Base-by-base conservation (phyloP, 192 early-diverging fungal species). In the Linnemannia exigua region DNA sequence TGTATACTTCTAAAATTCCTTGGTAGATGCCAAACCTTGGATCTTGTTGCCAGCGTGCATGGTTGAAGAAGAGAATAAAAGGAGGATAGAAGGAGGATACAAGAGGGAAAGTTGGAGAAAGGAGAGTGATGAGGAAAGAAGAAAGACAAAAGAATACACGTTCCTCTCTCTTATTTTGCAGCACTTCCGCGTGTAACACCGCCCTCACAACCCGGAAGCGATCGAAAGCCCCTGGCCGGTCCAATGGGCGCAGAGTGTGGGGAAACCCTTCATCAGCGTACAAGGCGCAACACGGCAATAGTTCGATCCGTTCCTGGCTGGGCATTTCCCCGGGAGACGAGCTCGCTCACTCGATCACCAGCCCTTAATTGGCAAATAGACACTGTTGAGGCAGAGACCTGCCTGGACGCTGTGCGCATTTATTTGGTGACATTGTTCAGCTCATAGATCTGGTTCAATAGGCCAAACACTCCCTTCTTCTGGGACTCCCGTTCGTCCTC, bases 361-460 rank as follows among this genome's bases (percentile, higher is more conserved):
- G 15, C 15, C 9, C 58, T 12, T 25, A 25, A 25, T 31, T 31
- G 28, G n/a, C n/a, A 44, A 44, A 44, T 44, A 44, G 41, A n/a
- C 41, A 44, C 41, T 44, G n/a, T n/a, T n/a, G n/a, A n/a, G n/a
- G n/a, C n/a, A n/a, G n/a, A n/a, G n/a, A n/a, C n/a, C n/a, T n/a
- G n/a, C n/a, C n/a, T n/a, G n/a, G n/a, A n/a, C n/a, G n/a, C n/a
- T n/a, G n/a, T n/a, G n/a, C n/a, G n/a, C n/a, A n/a, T 41, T 51
- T 81, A 87, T 87, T 85, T 77, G 16, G 81, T 75, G 67, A 87
- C 74, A 82, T 89, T 89, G 76, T 89, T 90, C 67, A 91, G 76
- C 33, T 92, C 91, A 84, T 93, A 92, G 28, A 93, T 88, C 77
- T 90, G 89, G 36, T 92, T 92, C 33, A 93, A 75, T 22, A 93